Conservation (phyloP, 139 green algal species). For the Picochlorum sp. region DNA sequence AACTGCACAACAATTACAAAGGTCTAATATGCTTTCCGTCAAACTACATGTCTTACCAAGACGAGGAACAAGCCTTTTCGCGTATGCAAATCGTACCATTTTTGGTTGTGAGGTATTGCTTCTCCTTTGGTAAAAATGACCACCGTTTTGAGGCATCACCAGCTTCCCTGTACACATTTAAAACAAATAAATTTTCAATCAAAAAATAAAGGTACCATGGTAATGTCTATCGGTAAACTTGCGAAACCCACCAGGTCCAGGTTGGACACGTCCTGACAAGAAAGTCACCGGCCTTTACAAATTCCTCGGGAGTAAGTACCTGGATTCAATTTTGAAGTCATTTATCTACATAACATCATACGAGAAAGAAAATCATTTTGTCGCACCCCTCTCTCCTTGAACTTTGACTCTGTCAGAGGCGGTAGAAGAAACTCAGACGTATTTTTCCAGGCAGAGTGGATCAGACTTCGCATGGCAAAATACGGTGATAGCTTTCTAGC, state of each 20-base stretch:
- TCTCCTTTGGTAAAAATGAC: conserved; percentile 59
- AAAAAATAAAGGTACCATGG: neutral
- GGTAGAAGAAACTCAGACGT: conserved; percentile 28
- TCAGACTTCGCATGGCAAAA: neutral
- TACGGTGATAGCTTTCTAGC: neutral
- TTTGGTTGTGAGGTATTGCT: conserved; percentile 80
- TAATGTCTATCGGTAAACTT: neutral
- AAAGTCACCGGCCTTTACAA: conserved; percentile 69
- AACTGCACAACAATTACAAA: conserved; percentile 36
- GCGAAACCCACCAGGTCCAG: conserved; percentile 71
- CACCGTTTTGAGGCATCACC: conserved; percentile 51
- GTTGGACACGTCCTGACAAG: conserved; percentile 72
- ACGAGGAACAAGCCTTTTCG: too few relatives aligned
- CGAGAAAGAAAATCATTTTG: too few relatives aligned
- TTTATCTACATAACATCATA: neutral
- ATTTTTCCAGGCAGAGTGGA: conserved; percentile 24
- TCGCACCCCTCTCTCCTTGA: conserved; percentile 42
- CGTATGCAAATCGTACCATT: too few relatives aligned
- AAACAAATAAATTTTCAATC: neutral
- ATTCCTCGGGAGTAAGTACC: conserved; percentile 82
- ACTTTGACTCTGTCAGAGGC: conserved; percentile 13
- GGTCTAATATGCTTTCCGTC: neutral
- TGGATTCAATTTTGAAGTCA: conserved; percentile 12
- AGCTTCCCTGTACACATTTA: conserved; percentile 44
- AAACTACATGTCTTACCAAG: neutral